Percentiles rank a stretch among this genome's conserved stretches.
Evolutionary conservation across 305 asterid species (phyloP).

Genomic region (Fraxinus platypoda): DNA sequence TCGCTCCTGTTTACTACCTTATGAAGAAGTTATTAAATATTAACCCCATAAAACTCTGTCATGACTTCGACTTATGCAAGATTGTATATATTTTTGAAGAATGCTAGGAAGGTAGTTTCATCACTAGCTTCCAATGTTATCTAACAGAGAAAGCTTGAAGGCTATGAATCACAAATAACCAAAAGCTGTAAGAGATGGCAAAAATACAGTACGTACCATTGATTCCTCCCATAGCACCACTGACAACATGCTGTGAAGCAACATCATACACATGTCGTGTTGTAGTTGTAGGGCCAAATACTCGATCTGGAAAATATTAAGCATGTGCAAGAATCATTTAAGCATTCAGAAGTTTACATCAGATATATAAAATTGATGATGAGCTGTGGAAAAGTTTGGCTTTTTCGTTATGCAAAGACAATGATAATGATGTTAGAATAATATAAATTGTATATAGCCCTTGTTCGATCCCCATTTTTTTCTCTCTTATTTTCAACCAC

Average conservation of each 20-base stretch:
- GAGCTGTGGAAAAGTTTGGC: conserved; percentile 7
- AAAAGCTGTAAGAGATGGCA: conserved; percentile 20
- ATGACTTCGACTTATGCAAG: neutral
- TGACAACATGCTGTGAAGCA: conserved; percentile 87
- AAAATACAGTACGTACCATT: conserved; percentile 53
- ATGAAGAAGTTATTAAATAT: neutral
- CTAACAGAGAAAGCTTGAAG: conserved; percentile 8
- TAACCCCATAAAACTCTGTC: conserved; percentile 17
- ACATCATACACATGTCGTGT: conserved; percentile 97
- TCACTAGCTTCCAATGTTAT: conserved; percentile 17
- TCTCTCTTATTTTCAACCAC: too few relatives aligned
- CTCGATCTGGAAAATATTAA: conserved; percentile 64
- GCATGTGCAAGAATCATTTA: conserved; percentile 16
- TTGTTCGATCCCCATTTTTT: too few relatives aligned
- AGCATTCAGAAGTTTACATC: conserved; percentile 5
- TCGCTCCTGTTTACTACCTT: neutral
- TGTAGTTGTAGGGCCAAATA: conserved; percentile 99
- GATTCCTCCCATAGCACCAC: conserved; percentile 96
- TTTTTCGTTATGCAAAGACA: neutral
- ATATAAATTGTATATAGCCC: too few relatives aligned
- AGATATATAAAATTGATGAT: conserved; percentile 13
- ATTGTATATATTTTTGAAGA: conserved; percentile 15
- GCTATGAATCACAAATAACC: neutral
- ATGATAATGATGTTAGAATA: neutral
- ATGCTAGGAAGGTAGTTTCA: conserved; percentile 10